A percentile compares a stretch with the other conserved stretches of the same genome.
phyloP scores from a whole-genome alignment of 768 basidiomycete genomes.

The Panus rudis region DNA sequence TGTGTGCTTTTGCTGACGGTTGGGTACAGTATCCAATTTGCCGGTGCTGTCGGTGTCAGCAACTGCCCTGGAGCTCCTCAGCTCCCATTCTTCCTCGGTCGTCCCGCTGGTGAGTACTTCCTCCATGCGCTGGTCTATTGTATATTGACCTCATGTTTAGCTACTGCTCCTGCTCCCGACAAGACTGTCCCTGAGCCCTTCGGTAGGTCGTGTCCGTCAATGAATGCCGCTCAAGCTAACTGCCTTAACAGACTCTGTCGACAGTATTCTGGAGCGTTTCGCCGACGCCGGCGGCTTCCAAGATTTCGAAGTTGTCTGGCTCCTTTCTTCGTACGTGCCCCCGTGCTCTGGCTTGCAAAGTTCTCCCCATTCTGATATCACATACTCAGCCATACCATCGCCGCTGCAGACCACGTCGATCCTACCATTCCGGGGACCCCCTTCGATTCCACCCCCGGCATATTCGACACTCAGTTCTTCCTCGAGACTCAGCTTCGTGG shows the following conservation, averaged over 20 bases:
- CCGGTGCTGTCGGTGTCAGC: slow-evolving; percentile 18
- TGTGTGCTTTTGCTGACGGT: background rate
- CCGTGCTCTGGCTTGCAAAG: background rate
- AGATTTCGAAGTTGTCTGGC: slow-evolving; percentile 6
- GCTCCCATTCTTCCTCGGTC: slow-evolving; percentile 17
- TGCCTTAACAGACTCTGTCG: slow-evolving; percentile 1
- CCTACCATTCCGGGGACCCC: slow-evolving; percentile 14
- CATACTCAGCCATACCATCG: slow-evolving; percentile 18
- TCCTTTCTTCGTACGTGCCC: slow-evolving; percentile 20
- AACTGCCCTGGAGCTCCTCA: slow-evolving; percentile 25
- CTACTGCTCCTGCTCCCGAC: slow-evolving; percentile 6
- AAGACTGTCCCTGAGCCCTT: slow-evolving; percentile 8
- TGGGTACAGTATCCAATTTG: slow-evolving; percentile 19
- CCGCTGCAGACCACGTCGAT: slow-evolving; percentile 19
- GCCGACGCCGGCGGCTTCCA: slow-evolving; percentile 8
- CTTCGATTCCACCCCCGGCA: slow-evolving; percentile 14
- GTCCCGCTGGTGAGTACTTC: background rate
- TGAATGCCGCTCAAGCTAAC: background rate
- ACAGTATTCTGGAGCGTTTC: slow-evolving; percentile 9
- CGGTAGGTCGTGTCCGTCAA: slow-evolving; percentile 6
- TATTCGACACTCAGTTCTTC: slow-evolving; percentile 18
- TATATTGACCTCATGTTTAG: background rate
- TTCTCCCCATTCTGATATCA: background rate
- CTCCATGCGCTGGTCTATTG: too few species aligned
- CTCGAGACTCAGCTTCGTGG: slow-evolving; percentile 18